phyloP scores from a whole-genome alignment of 768 basidiomycete genomes.

The Sarcomyxa edulis region DNA sequence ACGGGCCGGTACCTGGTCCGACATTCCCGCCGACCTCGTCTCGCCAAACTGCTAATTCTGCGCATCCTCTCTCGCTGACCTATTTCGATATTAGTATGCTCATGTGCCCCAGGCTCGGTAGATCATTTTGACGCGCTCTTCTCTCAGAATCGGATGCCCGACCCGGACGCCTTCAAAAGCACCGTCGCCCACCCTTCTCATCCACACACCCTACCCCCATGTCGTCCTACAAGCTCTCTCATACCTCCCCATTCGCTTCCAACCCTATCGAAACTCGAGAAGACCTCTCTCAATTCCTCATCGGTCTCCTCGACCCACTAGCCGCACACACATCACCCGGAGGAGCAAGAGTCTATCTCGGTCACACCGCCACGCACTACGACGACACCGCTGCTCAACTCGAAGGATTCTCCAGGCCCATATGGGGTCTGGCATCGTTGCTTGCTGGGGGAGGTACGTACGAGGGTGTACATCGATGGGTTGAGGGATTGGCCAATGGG shows the following conservation, averaged over 20 bases:
- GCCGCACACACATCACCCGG: conserved; percentile 67
- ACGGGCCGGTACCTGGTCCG: too few relatives aligned
- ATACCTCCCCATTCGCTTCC: conserved; percentile 38
- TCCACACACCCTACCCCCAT: too few relatives aligned
- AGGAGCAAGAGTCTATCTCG: conserved; percentile 66
- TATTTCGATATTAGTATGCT: too few relatives aligned
- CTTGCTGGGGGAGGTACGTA: conserved; percentile 62
- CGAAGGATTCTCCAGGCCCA: conserved; percentile 71
- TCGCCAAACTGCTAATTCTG: too few relatives aligned
- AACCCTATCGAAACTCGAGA: conserved; percentile 60
- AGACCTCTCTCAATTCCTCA: conserved; percentile 53
- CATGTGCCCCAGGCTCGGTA: too few relatives aligned
- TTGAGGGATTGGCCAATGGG: conserved; percentile 59
- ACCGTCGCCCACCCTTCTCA: too few relatives aligned
- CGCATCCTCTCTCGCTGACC: too few relatives aligned
- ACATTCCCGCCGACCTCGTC: too few relatives aligned
- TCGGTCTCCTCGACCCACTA: conserved; percentile 59
- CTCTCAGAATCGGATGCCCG: too few relatives aligned
- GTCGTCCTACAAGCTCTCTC: conserved; percentile 24
- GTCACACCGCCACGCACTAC: conserved; percentile 67
- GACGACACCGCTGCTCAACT: conserved; percentile 69
- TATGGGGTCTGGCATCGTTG: conserved; percentile 70
- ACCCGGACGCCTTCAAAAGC: too few relatives aligned
- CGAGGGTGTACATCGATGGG: conserved; percentile 40
- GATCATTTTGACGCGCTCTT: too few relatives aligned